Evolutionary conservation across 345 rosid genomes (phyloP).

Genomic region (Abelmoschus esculentus): DNA sequence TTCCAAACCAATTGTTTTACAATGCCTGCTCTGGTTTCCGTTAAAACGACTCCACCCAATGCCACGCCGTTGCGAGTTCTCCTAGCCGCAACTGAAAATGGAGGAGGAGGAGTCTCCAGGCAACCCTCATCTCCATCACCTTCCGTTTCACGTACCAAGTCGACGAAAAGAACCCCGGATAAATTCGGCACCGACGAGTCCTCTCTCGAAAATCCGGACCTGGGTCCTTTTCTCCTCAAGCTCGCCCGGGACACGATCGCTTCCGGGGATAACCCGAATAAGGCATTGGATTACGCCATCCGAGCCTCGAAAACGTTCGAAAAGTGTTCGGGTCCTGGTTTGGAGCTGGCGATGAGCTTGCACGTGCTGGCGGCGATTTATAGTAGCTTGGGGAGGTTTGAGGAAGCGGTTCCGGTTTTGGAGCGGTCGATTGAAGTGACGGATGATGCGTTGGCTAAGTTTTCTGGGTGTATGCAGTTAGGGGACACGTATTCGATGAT

Average conservation of each 20-base stretch:
- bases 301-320: conserved; percentile 39
- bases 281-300: conserved; percentile 64
- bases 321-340: conserved; percentile 21
- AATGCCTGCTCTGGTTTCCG: conserved; percentile 32
- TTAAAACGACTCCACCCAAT: conserved; percentile 20
- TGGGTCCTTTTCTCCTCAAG: conserved; percentile 92
- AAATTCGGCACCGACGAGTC: conserved; percentile 39
- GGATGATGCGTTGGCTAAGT: conserved; percentile 39
- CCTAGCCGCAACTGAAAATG: conserved; percentile 15
- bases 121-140: conserved; percentile 26
- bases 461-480: conserved; percentile 47
- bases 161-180: conserved; percentile 17
- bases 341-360: conserved; percentile 39
- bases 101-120: background rate
- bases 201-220: conserved; percentile 94
- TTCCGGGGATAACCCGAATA: conserved; percentile 84
- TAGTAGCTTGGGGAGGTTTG: conserved; percentile 35
- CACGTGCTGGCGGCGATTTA: conserved; percentile 41
- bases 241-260: conserved; percentile 91
- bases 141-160: conserved; percentile 13
- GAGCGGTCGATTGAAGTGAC: conserved; percentile 33
- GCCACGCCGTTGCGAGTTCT: conserved; percentile 17
- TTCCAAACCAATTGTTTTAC: background rate
- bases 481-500: conserved; percentile 45
- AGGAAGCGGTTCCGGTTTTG: conserved; percentile 39